Evolutionary conservation across 768 basidiomycete species (phyloP).

Genomic region (Phaeotremella skinneri): DNA sequence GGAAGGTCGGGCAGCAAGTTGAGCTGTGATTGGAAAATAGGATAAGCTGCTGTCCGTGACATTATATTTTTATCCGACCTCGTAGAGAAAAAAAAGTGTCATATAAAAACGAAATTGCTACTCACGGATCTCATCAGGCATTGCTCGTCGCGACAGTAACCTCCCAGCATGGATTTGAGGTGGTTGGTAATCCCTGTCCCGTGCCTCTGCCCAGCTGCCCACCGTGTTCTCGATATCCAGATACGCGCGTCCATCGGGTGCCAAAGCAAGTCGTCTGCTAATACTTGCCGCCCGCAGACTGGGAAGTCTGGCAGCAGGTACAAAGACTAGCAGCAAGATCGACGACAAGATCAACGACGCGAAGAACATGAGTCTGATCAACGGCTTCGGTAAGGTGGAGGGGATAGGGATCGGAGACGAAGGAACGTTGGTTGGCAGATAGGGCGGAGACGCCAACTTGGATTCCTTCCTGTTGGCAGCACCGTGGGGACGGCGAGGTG

Average conservation of each 20-base stretch:
- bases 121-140: slow-evolving; percentile 17
- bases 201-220: slow-evolving; percentile 19
- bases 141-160: background rate
- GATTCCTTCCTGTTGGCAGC: slow-evolving; percentile 8
- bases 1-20: slow-evolving; percentile 10
- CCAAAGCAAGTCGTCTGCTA: slow-evolving; percentile 31
- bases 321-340: slow-evolving; percentile 27
- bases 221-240: slow-evolving; percentile 18
- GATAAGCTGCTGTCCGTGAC: background rate
- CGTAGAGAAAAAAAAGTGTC: no score
- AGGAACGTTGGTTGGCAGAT: slow-evolving; percentile 18
- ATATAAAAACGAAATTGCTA: background rate
- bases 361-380: slow-evolving; percentile 35
- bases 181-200: slow-evolving; percentile 34
- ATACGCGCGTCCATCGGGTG: slow-evolving; percentile 27
- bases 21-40: slow-evolving; percentile 5
- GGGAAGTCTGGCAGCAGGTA: slow-evolving; percentile 35
- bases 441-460: slow-evolving; percentile 11
- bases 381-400: slow-evolving; percentile 29
- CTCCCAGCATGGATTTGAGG: slow-evolving; percentile 30
- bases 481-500: slow-evolving; percentile 11
- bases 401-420: slow-evolving; percentile 22
- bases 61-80: no score
- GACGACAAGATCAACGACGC: slow-evolving; percentile 24
- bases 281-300: slow-evolving; percentile 25